Evolutionary conservation across 345 rosid genomes (phyloP).

Genomic region (Excoecaria agallocha): DNA sequence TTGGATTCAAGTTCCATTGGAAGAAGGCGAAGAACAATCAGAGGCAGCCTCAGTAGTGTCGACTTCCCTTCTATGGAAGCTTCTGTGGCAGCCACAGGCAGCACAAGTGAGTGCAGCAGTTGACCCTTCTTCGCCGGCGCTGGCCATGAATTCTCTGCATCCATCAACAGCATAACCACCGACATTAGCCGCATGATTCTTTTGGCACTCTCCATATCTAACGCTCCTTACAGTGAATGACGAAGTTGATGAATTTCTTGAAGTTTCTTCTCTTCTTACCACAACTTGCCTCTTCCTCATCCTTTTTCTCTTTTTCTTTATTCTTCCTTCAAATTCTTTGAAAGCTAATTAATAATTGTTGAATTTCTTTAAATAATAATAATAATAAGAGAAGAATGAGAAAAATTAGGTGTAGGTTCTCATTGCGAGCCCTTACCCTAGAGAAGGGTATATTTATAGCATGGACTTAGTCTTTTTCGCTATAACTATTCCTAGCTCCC

Average conservation of each 20-base stretch:
- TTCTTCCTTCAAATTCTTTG: background rate
- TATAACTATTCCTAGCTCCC: background rate
- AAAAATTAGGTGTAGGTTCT: constrained; percentile 12
- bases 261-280: constrained; percentile 50
- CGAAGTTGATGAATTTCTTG: constrained; percentile 43
- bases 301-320: too few relatives aligned
- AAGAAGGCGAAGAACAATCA: constrained; percentile 54
- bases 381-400: constrained; percentile 1
- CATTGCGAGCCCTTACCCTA: constrained; percentile 54
- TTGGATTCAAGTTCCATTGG: constrained; percentile 14
- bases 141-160: constrained; percentile 83
- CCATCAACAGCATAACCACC: constrained; percentile 80
- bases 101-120: constrained; percentile 32
- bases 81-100: constrained; percentile 40
- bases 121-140: constrained; percentile 40
- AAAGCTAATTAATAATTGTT: constrained; percentile 18
- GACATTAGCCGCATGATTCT: constrained; percentile 67
- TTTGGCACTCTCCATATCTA: constrained; percentile 71
- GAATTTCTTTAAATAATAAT: background rate
- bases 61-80: constrained; percentile 37
- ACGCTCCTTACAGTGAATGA: constrained; percentile 43
- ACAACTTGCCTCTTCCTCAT: constrained; percentile 84
- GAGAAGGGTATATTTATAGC: constrained; percentile 38
- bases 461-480: background rate
- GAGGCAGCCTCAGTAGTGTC: constrained; percentile 60